Evolutionary conservation across 129 eudicot genomes (phyloP), one percentile per base, ranked within the genome.

Genomic region (Rutidosis leptorrhynchoides): DNA sequence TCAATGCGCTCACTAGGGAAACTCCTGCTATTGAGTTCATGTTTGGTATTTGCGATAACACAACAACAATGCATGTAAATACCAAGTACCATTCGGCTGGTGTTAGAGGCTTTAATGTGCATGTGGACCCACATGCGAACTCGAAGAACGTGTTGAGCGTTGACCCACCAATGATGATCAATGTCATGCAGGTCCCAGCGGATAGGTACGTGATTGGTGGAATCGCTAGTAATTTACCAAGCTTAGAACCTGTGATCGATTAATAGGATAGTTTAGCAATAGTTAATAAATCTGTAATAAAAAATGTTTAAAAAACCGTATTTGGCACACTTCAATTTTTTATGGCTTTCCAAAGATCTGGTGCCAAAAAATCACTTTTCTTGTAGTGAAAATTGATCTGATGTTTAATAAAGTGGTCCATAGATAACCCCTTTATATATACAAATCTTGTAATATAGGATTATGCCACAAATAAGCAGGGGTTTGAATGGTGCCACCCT

Each of bases 41-140:
- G 12, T 58, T 58, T 6, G 64, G 64, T 21, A 58, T 23, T 58
- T 28, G 64, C 5, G 43, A 27, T n/a, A 58, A 11, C 6, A 58
- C 8, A 14, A 58, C 22, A 14, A 43, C 64, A 8, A 17, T 12
- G 29, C 43, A 58, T 12, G 64, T 30, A n/a, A 58, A 58, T 11
- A 58, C 43, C 20, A 58, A n/a, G 40, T 58, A n/a, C 64, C 64
- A 58, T 29, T 58, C 64, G 3, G 29, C 40, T 1, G 29, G 21
- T 27, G 64, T 26, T 4, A 58, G 40, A 1, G 22, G 11, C 24
- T 55, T 26, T 3, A 37, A 37, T 7, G 5, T 28, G 64, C 64
- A 28, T 27, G 23, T 15, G 23, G 22, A 32, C 11, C 37, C 42
- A 19, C 37, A 7, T 14, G n/a, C 23, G 8, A 29, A 9, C 16